A percentile compares a stretch with the other conserved stretches of the same genome.
Conservation (phyloP, 2,329 filamentous ascomycete species). For the Colletotrichum somersetense region DNA sequence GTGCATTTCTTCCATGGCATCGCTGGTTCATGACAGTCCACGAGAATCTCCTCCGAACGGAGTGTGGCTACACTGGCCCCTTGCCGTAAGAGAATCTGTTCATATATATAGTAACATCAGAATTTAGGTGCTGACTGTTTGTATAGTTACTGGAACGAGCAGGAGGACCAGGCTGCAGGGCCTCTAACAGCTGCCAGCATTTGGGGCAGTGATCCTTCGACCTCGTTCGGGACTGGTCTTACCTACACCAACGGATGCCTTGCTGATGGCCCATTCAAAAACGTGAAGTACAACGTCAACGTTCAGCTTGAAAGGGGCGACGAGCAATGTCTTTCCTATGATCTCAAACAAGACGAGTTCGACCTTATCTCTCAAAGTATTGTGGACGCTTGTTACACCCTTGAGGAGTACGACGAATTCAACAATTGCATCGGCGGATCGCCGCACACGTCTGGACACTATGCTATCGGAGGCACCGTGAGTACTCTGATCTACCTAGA, state of each 20-base stretch:
- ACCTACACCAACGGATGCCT: constrained; percentile 43
- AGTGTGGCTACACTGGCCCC: constrained; percentile 50
- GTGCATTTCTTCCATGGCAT: constrained; percentile 53
- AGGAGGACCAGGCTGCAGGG: constrained; percentile 29
- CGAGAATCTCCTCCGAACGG: constrained; percentile 47
- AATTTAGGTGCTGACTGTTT: neutral
- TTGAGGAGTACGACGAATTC: constrained; percentile 27
- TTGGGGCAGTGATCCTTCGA: constrained; percentile 48
- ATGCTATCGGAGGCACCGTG: constrained; percentile 33
- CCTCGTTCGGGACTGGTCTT: constrained; percentile 47
- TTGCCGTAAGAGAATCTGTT: constrained; percentile 50
- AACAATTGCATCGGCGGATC: constrained; percentile 28
- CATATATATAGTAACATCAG: constrained; percentile 14
- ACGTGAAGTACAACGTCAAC: constrained; percentile 6
- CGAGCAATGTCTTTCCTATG: constrained; percentile 14
- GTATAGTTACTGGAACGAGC: constrained; percentile 35
- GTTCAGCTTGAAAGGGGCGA: constrained; percentile 22
- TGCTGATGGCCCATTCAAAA: constrained; percentile 45
- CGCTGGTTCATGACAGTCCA: constrained; percentile 50
- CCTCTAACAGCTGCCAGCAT: constrained; percentile 45
- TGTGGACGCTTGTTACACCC: constrained; percentile 25
- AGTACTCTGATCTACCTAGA: neutral
- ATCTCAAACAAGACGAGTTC: constrained; percentile 30
- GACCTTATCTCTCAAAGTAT: constrained; percentile 22
- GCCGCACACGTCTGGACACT: constrained; percentile 27